Conservation (phyloP, 176 grass and related monocot species). For the Microstegium vimineum region DNA sequence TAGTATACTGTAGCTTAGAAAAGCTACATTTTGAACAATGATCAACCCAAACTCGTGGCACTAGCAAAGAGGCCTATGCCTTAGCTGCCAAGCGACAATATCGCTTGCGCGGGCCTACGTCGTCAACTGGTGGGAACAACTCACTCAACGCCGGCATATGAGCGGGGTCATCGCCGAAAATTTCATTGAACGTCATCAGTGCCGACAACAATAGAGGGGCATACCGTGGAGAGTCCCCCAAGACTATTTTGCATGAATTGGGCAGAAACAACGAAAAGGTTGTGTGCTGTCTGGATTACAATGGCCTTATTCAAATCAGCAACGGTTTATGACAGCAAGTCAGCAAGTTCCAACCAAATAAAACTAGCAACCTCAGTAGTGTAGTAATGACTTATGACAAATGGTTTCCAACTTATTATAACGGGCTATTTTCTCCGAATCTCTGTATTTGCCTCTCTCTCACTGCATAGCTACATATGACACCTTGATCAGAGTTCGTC, state of each 20-base stretch:
- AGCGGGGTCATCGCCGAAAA: too few relatives aligned
- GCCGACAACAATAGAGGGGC: too few relatives aligned
- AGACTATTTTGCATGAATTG: not conserved
- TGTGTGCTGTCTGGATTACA: not conserved
- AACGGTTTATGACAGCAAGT: not conserved
- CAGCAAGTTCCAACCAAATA: not conserved
- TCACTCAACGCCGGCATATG: too few relatives aligned
- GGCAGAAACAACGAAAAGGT: not conserved
- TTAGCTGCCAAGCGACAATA: too few relatives aligned
- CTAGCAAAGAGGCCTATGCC: too few relatives aligned
- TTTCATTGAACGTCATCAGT: too few relatives aligned
- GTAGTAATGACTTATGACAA: not conserved
- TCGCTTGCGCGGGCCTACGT: too few relatives aligned
- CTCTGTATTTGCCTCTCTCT: not conserved
- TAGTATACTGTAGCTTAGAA: too few relatives aligned
- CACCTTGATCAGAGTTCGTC: constrained; percentile 73
- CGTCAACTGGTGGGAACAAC: too few relatives aligned
- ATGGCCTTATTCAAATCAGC: constrained; percentile 12
- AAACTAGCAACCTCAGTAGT: not conserved
- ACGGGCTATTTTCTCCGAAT: not conserved
- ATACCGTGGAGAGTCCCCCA: too few relatives aligned
- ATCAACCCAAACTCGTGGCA: too few relatives aligned
- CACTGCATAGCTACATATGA: not conserved
- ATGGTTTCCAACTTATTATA: not conserved
- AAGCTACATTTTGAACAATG: too few relatives aligned